Evolutionary conservation across 352 stramenopile species (phyloP), one percentile per base, ranked within the genome.

Genomic region (Globisporangium spinosum): DNA sequence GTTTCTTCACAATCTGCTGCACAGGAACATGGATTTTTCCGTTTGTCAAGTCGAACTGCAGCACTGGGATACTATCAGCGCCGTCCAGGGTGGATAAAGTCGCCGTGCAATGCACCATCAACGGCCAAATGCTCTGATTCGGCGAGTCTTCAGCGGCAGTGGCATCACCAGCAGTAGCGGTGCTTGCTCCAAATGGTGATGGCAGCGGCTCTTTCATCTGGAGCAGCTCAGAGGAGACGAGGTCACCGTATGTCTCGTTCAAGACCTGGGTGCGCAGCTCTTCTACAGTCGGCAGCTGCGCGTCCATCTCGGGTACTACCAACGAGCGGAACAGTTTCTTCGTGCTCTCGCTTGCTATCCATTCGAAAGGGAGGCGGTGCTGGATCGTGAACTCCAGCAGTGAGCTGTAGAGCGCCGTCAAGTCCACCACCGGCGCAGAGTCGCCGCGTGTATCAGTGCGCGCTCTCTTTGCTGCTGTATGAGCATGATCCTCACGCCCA

Each of bases 331-430:
- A 80, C 32, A 91, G 62, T 54, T 85, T 79, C 40, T 80, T 83
- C 17, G 75, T 72, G 38, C 79, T 88, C 1, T 74, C 40, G 56
- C 70, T 84, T 67, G 87, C 83, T 23, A 86, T 69, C 78, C 79
- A 93, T 35, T 85, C 68, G 63, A 93, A 93, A 15, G 83, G 83
- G 60, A 93, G 69, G 13, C 68, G 67, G 56, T 93, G 75, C 58
- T 93, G 77, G 38, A 93, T 73, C 20, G 85, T 74, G 35, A 93
- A 63, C 62, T 82, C 73, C 20, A 91, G n/a, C n/a, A 91, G 54
- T 17, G 79, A 74, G 15, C 65, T 61, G 12, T 77, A 65, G 22
- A 89, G 69, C 53, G 58, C 58, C 3, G 53, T 70, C 3, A 8
- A 56, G 35, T 81, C 70, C 2, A 65, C 17, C 20, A 23, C 29